A percentile compares a stretch with the other conserved stretches of the same genome.
phyloP scores from a whole-genome alignment of 345 rosid genomes.

The Sonneratia caseolaris region DNA sequence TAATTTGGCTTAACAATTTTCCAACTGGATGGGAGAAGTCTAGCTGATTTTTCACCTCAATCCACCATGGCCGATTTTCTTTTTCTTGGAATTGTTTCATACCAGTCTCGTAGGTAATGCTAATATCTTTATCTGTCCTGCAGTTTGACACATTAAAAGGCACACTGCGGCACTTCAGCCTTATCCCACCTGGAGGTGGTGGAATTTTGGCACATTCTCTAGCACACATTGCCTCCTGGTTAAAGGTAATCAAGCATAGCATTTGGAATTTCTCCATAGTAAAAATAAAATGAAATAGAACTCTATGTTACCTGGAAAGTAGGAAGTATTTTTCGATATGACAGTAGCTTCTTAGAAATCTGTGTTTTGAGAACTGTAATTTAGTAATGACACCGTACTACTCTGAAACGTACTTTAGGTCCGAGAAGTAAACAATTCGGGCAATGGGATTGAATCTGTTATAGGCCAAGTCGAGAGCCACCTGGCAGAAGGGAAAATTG shows the following conservation, averaged over 20 bases:
- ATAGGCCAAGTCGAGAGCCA: slow-evolving; percentile 59
- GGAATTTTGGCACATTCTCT: slow-evolving; percentile 74
- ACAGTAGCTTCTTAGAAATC: neutral
- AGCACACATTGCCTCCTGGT: slow-evolving; percentile 71
- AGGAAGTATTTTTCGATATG: neutral
- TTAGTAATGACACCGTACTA: neutral
- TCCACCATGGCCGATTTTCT: neutral
- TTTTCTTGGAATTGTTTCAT: neutral
- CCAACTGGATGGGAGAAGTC: neutral
- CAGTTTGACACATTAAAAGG: slow-evolving; percentile 83
- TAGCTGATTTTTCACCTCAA: neutral
- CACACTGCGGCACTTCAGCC: slow-evolving; percentile 69
- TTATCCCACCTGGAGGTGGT: slow-evolving; percentile 86
- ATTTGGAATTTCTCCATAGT: neutral
- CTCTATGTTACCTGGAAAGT: neutral
- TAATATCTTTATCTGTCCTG: neutral
- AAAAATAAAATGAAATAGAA: neutral
- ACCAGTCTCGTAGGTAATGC: neutral
- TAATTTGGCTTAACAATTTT: neutral
- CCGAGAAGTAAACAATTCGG: slow-evolving; percentile 50
- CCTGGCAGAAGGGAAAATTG: slow-evolving; percentile 75
- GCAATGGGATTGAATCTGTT: slow-evolving; percentile 65
- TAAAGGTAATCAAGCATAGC: slow-evolving; percentile 39
- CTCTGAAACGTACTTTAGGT: slow-evolving; percentile 30
- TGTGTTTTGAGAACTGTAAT: neutral